Conservation (phyloP, 1,139 yeast species). For the Zhuliangozyma blackwelliae region DNA sequence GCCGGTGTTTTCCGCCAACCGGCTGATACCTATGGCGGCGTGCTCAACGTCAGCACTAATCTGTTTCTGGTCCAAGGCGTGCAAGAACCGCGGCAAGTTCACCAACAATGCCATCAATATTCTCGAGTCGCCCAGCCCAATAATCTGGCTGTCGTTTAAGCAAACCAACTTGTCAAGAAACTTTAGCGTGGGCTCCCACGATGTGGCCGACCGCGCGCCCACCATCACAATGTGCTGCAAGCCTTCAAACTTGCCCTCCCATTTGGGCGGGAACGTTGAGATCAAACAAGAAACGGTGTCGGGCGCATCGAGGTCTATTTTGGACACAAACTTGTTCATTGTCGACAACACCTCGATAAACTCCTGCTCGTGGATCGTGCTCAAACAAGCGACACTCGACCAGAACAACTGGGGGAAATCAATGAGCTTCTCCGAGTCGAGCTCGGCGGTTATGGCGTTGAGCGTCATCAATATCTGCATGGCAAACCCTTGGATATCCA, state of each 20-base stretch:
- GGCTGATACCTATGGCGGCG: constrained; percentile 57
- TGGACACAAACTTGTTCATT: constrained; percentile 75
- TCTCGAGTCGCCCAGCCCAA: constrained; percentile 70
- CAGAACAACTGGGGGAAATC: constrained; percentile 93
- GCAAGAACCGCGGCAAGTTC: constrained; percentile 78
- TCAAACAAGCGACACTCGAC: constrained; percentile 91
- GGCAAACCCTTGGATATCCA: constrained; percentile 93
- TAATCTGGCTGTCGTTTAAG: constrained; percentile 68
- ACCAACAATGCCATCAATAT: constrained; percentile 69
- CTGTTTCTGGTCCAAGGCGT: constrained; percentile 62
- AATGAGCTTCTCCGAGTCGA: constrained; percentile 71
- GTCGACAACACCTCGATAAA: constrained; percentile 83
- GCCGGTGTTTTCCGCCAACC: constrained; percentile 55
- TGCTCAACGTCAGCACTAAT: constrained; percentile 48
- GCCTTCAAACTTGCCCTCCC: constrained; percentile 95
- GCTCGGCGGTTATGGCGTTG: constrained; percentile 84
- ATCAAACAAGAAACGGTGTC: constrained; percentile 81
- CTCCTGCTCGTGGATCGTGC: constrained; percentile 89
- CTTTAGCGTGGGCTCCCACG: constrained; percentile 74
- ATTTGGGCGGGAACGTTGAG: constrained; percentile 86
- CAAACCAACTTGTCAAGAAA: constrained; percentile 69
- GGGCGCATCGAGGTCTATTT: constrained; percentile 80
- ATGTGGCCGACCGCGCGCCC: constrained; percentile 76
- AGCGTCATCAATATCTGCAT: constrained; percentile 96
- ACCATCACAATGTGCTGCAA: constrained; percentile 72